These are phyloP conservation scores for Zymoseptoria pseudotritici DNA, from an alignment of 2,329 filamentous ascomycete genomes.

Conservation along the genomic window DNA sequence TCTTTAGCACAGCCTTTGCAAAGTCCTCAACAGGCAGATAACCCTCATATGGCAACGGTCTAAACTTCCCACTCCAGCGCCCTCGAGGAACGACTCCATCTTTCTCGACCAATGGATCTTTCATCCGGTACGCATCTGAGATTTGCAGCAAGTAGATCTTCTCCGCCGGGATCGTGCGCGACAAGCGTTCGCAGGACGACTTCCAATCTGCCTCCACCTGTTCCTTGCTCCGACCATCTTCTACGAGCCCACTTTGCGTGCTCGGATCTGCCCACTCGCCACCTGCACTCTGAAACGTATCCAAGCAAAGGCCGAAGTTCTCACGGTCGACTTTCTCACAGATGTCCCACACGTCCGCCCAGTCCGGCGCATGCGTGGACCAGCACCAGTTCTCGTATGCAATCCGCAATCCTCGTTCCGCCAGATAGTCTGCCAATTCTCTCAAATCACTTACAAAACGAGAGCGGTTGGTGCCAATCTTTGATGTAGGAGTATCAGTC, in stretches of 20 bases:
- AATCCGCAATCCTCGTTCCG: slow-evolving; percentile 50
- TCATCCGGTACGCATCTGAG: slow-evolving; percentile 62
- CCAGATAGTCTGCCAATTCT: slow-evolving; percentile 56
- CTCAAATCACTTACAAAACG: slow-evolving; percentile 55
- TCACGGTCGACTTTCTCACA: slow-evolving; percentile 53
- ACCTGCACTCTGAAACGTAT: slow-evolving; percentile 69
- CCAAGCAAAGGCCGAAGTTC: slow-evolving; percentile 67
- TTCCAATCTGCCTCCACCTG: slow-evolving; percentile 41
- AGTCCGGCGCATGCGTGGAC: slow-evolving; percentile 61
- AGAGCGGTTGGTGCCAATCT: slow-evolving; percentile 45
- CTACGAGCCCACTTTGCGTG: slow-evolving; percentile 52
- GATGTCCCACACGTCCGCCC: slow-evolving; percentile 64
- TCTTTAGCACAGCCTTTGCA: slow-evolving; percentile 56
- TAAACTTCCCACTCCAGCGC: slow-evolving; percentile 63
- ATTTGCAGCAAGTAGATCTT: slow-evolving; percentile 72
- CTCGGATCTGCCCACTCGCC: slow-evolving; percentile 68
- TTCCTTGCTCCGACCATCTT: slow-evolving; percentile 36
- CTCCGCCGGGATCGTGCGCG: slow-evolving; percentile 51
- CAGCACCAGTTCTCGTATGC: slow-evolving; percentile 82
- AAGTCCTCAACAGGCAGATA: slow-evolving; percentile 63
- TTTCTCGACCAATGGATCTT: slow-evolving; percentile 45
- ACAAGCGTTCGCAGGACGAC: slow-evolving; percentile 41
- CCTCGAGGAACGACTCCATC: slow-evolving; percentile 53
- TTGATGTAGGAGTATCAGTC: slow-evolving; percentile 52
- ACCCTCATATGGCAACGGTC: slow-evolving; percentile 63